These are phyloP conservation scores for Ceratocystis colombiana DNA, from an alignment of 2,329 filamentous ascomycete genomes.

Conservation along the genomic window DNA sequence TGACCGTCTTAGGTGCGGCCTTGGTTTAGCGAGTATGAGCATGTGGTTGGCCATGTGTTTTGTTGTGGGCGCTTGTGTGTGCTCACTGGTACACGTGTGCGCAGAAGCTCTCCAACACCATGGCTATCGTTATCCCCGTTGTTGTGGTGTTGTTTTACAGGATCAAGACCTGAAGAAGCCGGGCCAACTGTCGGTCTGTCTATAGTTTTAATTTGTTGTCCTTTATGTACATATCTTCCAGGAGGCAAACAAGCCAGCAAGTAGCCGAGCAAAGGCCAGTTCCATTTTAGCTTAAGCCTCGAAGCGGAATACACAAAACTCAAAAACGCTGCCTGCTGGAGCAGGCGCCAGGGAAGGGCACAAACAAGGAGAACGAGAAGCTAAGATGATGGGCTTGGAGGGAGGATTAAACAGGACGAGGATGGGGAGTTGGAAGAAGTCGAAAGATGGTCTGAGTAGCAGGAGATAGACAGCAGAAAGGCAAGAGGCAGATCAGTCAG, in stretches of 20 bases:
- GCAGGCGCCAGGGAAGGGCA: neutral
- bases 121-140: neutral
- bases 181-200: conserved; percentile 4
- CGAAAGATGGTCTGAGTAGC: no score
- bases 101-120: neutral
- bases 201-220: neutral
- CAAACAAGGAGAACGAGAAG: neutral
- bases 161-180: neutral
- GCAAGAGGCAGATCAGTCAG: no score
- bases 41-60: no score
- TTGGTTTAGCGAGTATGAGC: no score
- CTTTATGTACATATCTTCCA: neutral
- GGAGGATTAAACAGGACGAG: no score
- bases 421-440: no score
- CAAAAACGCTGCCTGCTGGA: neutral
- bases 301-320: neutral
- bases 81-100: neutral
- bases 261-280: no score
- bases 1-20: no score
- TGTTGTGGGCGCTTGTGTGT: no score
- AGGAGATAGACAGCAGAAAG: no score
- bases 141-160: neutral
- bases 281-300: no score
- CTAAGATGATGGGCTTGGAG: neutral
- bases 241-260: neutral